A percentile compares a stretch with the other conserved stretches of the same genome.
Conservation (phyloP, 116 monocot species). For the Thalassia testudinum region DNA sequence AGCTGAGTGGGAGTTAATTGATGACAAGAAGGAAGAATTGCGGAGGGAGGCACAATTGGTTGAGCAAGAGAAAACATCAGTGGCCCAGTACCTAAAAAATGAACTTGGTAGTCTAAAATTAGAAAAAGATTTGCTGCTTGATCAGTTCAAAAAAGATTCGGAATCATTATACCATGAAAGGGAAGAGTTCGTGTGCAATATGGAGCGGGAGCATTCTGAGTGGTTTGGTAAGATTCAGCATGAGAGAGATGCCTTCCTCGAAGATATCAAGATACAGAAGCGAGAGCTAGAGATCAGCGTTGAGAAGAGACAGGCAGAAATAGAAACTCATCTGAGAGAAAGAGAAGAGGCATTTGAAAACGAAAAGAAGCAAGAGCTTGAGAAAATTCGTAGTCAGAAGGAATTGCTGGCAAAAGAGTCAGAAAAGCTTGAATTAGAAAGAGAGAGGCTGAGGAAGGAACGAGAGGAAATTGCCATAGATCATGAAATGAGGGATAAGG, state of each 20-base stretch:
- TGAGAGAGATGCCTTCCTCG: conserved; percentile 70
- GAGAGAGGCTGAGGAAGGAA: conserved; percentile 49
- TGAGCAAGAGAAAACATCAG: conserved; percentile 43
- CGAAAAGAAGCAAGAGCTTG: conserved; percentile 42
- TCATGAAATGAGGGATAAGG: conserved; percentile 51
- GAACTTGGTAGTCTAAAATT: conserved; percentile 62
- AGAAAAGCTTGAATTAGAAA: conserved; percentile 39
- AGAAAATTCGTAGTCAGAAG: conserved; percentile 45
- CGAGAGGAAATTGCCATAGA: conserved; percentile 49
- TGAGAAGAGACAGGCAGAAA: conserved; percentile 39
- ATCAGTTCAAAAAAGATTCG: conserved; percentile 36
- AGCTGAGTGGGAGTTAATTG: conserved; percentile 81
- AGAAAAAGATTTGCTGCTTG: conserved; percentile 62
- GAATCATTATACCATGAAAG: conserved; percentile 53
- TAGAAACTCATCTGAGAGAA: conserved; percentile 55
- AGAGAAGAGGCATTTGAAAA: conserved; percentile 56
- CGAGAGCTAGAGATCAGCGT: conserved; percentile 48
- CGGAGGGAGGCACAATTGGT: conserved; percentile 40
- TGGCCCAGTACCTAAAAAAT: conserved; percentile 43
- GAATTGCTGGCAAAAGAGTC: conserved; percentile 43
- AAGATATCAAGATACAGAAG: conserved; percentile 56
- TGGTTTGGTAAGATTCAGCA: conserved; percentile 58
- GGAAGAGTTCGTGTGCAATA: conserved; percentile 41
- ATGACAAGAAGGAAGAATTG: conserved; percentile 67
- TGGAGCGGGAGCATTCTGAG: conserved; percentile 60